Conservation (phyloP, 1,284 basidiomycete species). For the Trichosporon coremiiforme region DNA sequence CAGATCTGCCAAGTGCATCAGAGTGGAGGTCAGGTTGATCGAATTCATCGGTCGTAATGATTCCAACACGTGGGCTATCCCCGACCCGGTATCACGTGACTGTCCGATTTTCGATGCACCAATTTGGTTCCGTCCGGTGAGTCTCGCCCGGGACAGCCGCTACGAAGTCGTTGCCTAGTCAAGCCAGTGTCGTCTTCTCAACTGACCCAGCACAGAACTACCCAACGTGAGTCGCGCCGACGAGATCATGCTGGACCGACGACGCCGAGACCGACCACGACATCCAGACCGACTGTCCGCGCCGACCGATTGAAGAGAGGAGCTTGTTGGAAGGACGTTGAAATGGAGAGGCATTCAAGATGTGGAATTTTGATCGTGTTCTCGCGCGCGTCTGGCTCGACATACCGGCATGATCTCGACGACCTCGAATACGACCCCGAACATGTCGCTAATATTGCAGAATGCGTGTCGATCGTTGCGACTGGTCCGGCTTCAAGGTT, state of each 20-base stretch:
- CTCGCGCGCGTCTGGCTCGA: neutral
- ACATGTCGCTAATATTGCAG: conserved; percentile 14
- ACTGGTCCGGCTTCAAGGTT: conserved; percentile 93
- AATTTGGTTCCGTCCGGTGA: neutral
- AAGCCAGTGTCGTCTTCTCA: conserved; percentile 16
- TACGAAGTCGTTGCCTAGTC: neutral
- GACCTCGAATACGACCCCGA: no score
- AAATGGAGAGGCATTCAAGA: no score
- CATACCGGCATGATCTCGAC: conserved; percentile 13
- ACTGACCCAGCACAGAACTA: conserved; percentile 20
- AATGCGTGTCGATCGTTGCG: conserved; percentile 96
- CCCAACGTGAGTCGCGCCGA: conserved; percentile 14
- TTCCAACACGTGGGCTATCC: neutral
- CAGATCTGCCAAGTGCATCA: neutral
- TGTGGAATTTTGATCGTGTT: neutral
- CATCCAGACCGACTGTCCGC: neutral
- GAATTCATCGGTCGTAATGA: neutral
- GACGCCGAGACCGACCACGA: conserved; percentile 10
- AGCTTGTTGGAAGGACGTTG: neutral
- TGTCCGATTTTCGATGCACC: neutral
- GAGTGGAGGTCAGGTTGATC: no score
- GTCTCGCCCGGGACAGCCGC: neutral
- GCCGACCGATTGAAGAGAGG: neutral
- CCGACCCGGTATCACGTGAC: neutral
- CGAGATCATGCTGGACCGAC: conserved; percentile 14